Evolutionary conservation across 2,329 filamentous ascomycete species (phyloP), one percentile per base, ranked within the genome.

Genomic region (Fusarium brevicatenulatum): DNA sequence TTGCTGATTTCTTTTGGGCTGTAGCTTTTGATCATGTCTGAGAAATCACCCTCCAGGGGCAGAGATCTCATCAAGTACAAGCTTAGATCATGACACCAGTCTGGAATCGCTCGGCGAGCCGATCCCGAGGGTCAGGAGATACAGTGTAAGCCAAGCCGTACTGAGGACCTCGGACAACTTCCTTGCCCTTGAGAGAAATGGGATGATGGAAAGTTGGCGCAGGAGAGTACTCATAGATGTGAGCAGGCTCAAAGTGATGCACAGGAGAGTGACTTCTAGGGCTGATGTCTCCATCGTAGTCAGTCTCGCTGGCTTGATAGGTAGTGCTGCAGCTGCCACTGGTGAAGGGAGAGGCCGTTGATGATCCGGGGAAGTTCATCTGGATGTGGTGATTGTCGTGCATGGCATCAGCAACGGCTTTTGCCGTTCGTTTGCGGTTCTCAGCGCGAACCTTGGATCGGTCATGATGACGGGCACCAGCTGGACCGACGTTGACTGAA

Each of bases 401-500:
- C 25, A 83, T 80, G 19, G 70, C 64, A 19, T 76, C 84, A 23
- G 67, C 72, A 12, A 83, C 80, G n/a, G 81, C 82, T 81, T 86
- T 85, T 54, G 85, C 84, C 74, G 83, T 87, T 71, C 87, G 82
- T 66, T 84, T 82, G 60, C 82, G 82, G 79, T 88, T 87, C 74
- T 86, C 81, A 74, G 87, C 86, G 66, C 85, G 79, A 58, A 89
- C 87, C 68, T 80, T 84, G 30, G 80, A 76, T 47, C 84, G 81
- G 72, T 89, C 87, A 18, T 83, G 82, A 12, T 78, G 75, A 55
- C 84, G 85, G 84, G 85, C 89, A 71, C 83, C 85, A 3, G 85
- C 82, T 15, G 88, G 89, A 7, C 87, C 87, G 36, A 85, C 86
- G 28, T 85, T 82, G 47, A 91, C 80, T 47, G 89, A 88, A 79